phyloP scores from a whole-genome alignment of 164 flowering plant species.

The Chimonanthus salicifolius region DNA sequence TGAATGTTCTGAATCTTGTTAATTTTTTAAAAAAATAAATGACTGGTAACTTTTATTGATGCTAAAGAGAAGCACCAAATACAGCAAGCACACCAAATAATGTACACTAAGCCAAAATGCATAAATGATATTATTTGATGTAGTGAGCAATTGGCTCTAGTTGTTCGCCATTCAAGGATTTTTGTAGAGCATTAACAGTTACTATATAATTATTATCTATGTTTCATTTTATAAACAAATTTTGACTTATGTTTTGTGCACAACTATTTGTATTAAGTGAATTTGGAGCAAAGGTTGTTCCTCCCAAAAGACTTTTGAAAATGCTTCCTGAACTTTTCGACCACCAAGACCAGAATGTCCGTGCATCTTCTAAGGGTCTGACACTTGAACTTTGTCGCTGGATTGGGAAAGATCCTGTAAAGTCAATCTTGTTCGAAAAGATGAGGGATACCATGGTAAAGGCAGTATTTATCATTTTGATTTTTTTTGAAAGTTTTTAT shows the following conservation, averaged over 20 bases:
- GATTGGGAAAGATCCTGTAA: conserved; percentile 97
- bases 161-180: no score
- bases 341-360: conserved; percentile 99
- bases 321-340: conserved; percentile 99
- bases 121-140: no score
- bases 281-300: conserved; percentile 89
- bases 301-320: conserved; percentile 89
- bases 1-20: no score
- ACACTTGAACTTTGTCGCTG: conserved; percentile 99
- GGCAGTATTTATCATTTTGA: not conserved
- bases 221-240: not conserved
- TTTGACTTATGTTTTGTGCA: not conserved
- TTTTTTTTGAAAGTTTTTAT: not conserved
- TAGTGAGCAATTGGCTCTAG: no score
- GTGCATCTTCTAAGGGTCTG: conserved; percentile 95
- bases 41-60: no score
- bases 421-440: conserved; percentile 89
- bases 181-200: not conserved
- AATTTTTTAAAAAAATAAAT: no score
- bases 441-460: conserved; percentile 98
- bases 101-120: no score
- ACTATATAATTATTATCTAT: not conserved
- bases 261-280: conserved; percentile 44
- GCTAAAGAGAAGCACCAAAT: no score
- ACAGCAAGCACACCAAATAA: no score